Base-by-base conservation (phyloP, 306 rosid species). In the Ziziphus jujuba region DNA sequence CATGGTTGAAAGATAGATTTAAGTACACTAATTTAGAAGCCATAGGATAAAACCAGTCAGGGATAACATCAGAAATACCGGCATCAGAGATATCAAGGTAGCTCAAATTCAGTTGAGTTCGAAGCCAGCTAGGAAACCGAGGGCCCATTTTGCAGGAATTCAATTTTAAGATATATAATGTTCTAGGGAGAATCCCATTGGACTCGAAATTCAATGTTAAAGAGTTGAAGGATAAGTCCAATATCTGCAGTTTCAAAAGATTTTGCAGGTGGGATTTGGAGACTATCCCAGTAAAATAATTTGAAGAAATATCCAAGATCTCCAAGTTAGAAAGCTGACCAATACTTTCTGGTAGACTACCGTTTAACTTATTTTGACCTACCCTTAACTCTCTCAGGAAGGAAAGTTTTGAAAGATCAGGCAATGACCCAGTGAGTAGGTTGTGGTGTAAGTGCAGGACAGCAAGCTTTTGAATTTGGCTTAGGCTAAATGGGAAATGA, bases 61-160 rank as follows among this genome's bases (percentile, higher is more conserved):
- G 20, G 36, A 14, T 34, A 3, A 3, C 35, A 3, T 35, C 38
- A 23, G 1, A 56, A 55, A 56, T 23, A 12, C 35, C 19, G 23
- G 36, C 10, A 23, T 25, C 13, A 16, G 61, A 56, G n/a, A 56
- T 25, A 23, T 56, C 61, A 12, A 12, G 61, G 8, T 13, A 61
- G 21, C 2, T 15, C 20, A 2, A 36, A 15, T 0, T 28, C 9
- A n/a, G 34, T 49, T 73, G 72, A 23, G 66, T 73, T 35, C 8
- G 67, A 57, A 72, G 63, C 71, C 77, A 72, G 5, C 56, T 57
- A 1, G 77, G 77, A 20, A 75, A 45, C 19, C 9, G 1, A 10
- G 57, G 40, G 2, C 74, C 81, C 40, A 67, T 0, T 0, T 14
- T 56, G 52, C 66, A 54, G 15, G 54, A 65, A 3, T 5, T 4